Conservation (phyloP, 495 filamentous ascomycete species). For the Penicillium chermesinum region DNA sequence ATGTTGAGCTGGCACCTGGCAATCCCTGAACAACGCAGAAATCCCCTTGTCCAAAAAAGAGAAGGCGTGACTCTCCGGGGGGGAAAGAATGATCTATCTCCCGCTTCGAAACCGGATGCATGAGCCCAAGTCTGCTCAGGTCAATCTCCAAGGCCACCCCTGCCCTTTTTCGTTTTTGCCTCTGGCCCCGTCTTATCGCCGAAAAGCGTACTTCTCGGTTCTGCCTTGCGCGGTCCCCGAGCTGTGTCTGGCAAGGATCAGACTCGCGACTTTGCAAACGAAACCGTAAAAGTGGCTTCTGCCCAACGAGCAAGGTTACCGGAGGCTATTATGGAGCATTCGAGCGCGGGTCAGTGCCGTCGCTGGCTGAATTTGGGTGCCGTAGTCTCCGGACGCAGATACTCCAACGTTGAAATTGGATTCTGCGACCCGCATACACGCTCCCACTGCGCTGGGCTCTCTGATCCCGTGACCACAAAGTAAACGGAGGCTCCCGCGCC, state of each 20-base stretch:
- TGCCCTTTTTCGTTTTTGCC: constrained; percentile 17
- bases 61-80: constrained; percentile 13
- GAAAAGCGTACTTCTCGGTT: constrained; percentile 8
- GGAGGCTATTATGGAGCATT: constrained; percentile 5
- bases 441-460: constrained; percentile 37
- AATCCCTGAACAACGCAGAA: constrained; percentile 23
- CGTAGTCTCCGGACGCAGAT: constrained; percentile 8
- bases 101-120: constrained; percentile 17
- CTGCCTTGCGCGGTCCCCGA: constrained; percentile 23
- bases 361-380: constrained; percentile 7
- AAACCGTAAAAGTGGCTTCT: constrained; percentile 18
- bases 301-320: constrained; percentile 25
- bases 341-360: constrained; percentile 1
- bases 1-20: constrained; percentile 36
- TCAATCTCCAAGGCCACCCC: constrained; percentile 28
- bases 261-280: constrained; percentile 10
- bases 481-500: constrained; percentile 37
- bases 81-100: constrained; percentile 20
- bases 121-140: constrained; percentile 18
- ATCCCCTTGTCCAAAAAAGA: constrained; percentile 18
- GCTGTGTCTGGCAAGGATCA: constrained; percentile 30
- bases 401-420: constrained; percentile 43
- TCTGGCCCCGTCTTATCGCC: constrained; percentile 27
- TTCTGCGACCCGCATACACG: constrained; percentile 38
- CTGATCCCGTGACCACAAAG: constrained; percentile 42